These are phyloP conservation scores for Didymosphaeria variabile DNA, from an alignment of 2,329 filamentous ascomycete genomes.

Conservation along the genomic window DNA sequence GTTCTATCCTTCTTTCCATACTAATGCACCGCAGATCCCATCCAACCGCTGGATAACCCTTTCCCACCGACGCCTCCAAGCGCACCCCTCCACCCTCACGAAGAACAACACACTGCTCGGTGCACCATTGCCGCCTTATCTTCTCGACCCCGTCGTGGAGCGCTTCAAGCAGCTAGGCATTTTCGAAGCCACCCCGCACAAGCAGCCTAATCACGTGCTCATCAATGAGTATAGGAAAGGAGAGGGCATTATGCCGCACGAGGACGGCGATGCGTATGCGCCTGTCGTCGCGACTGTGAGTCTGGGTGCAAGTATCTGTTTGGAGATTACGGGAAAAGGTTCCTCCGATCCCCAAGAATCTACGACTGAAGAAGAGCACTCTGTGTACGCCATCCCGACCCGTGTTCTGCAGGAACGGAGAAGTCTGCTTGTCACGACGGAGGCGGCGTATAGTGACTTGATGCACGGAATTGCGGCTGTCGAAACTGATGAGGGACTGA, in stretches of 20 bases:
- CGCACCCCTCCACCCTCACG: slow-evolving; percentile 85
- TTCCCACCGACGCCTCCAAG: slow-evolving; percentile 88
- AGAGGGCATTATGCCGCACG: slow-evolving; percentile 96
- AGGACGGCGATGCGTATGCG: slow-evolving; percentile 88
- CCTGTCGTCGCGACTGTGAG: slow-evolving; percentile 92
- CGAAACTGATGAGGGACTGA: slow-evolving; percentile 71
- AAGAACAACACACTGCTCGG: slow-evolving; percentile 75
- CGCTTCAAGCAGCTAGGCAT: slow-evolving; percentile 61
- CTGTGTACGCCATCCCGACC: slow-evolving; percentile 29
- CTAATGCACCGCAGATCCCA: slow-evolving; percentile 51
- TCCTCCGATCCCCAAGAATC: slow-evolving; percentile 51
- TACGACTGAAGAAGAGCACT: neutral
- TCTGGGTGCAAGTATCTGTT: slow-evolving; percentile 77
- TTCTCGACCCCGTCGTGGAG: slow-evolving; percentile 73
- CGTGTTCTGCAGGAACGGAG: slow-evolving; percentile 84
- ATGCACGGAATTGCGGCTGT: slow-evolving; percentile 78
- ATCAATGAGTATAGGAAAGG: slow-evolving; percentile 91
- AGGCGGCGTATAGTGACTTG: slow-evolving; percentile 72
- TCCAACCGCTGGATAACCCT: slow-evolving; percentile 80
- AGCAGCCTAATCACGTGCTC: slow-evolving; percentile 85
- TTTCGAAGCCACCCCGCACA: slow-evolving; percentile 74
- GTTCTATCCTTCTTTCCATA: neutral
- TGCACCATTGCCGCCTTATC: slow-evolving; percentile 77
- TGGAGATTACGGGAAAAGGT: slow-evolving; percentile 71
- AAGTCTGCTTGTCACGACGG: slow-evolving; percentile 78